These are phyloP conservation scores for Ettlia oleoabundans DNA, from an alignment of 139 green algal species.

Conservation along the genomic window DNA sequence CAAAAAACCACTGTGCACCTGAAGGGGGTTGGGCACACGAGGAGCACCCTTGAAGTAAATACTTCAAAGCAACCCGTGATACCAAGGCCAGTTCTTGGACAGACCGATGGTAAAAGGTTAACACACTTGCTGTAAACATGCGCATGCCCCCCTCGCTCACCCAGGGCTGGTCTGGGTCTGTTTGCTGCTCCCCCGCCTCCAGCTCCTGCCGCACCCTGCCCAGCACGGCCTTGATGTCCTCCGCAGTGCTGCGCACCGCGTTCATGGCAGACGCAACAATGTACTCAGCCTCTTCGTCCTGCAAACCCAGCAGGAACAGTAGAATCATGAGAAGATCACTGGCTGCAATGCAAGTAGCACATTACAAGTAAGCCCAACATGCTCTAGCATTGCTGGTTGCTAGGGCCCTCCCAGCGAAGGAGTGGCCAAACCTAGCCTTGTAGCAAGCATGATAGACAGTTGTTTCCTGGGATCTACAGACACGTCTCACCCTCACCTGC, in stretches of 20 bases:
- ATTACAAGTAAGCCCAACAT: no score
- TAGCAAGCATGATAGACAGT: not conserved
- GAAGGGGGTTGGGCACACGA: not conserved
- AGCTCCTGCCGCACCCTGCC: slow-evolving; percentile 1
- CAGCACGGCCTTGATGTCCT: slow-evolving; percentile 27
- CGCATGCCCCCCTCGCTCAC: not conserved
- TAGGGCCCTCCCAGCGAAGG: no score
- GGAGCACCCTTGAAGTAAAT: no score
- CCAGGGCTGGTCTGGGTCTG: not conserved
- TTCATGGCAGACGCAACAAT: not conserved
- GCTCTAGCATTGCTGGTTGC: no score
- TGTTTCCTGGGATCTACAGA: not conserved
- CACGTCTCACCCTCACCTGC: not conserved
- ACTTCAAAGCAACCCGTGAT: no score
- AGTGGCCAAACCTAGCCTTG: no score
- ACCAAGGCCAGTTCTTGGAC: no score
- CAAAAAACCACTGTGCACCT: slow-evolving; percentile 55
- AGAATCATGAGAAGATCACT: no score
- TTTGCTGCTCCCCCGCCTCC: not conserved
- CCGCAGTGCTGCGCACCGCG: not conserved
- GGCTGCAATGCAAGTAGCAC: no score
- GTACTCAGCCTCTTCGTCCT: no score
- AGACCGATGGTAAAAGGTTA: no score
- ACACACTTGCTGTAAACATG: not conserved
- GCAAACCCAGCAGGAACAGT: no score